Percentiles rank a stretch among this genome's conserved stretches.
These are phyloP conservation scores for Rhodamnia argentea DNA, from an alignment of 345 rosid species.

Conservation along the genomic window DNA sequence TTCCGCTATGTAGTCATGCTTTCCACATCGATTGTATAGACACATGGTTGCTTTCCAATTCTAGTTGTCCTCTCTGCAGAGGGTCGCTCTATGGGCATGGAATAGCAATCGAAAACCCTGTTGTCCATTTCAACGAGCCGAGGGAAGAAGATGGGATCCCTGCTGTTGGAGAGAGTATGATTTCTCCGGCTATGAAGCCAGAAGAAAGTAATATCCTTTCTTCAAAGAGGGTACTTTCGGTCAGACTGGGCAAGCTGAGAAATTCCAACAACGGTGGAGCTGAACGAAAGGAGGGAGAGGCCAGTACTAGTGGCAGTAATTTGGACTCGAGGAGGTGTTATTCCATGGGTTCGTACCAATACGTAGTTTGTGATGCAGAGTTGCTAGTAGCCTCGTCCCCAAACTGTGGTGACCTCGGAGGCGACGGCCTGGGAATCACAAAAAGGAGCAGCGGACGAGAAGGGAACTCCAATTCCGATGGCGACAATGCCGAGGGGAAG, in stretches of 20 bases:
- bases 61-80: constrained; percentile 93
- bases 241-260: constrained; percentile 76
- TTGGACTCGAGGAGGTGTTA: constrained; percentile 43
- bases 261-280: constrained; percentile 25
- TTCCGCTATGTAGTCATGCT: constrained; percentile 81
- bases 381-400: constrained; percentile 43
- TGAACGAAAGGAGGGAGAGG: constrained; percentile 37
- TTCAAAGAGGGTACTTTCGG: constrained; percentile 69
- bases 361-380: constrained; percentile 49
- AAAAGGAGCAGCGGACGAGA: constrained; percentile 21
- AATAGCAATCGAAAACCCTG: constrained; percentile 40
- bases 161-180: constrained; percentile 5
- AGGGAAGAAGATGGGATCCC: constrained; percentile 19
- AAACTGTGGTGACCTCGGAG: constrained; percentile 12
- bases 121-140: constrained; percentile 39
- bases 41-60: constrained; percentile 83
- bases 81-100: constrained; percentile 51
- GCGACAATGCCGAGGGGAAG: constrained; percentile 51
- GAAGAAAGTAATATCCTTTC: constrained; percentile 37
- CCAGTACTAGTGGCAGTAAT: constrained; percentile 41
- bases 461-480: constrained; percentile 30
- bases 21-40: constrained; percentile 89
- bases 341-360: constrained; percentile 40
- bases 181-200: constrained; percentile 28
- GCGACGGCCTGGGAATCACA: constrained; percentile 17